Percentiles rank a stretch among this genome's conserved stretches.
Evolutionary conservation across 2,329 filamentous ascomycete genomes (phyloP).

Genomic region (Lasiodiplodia citricola): DNA sequence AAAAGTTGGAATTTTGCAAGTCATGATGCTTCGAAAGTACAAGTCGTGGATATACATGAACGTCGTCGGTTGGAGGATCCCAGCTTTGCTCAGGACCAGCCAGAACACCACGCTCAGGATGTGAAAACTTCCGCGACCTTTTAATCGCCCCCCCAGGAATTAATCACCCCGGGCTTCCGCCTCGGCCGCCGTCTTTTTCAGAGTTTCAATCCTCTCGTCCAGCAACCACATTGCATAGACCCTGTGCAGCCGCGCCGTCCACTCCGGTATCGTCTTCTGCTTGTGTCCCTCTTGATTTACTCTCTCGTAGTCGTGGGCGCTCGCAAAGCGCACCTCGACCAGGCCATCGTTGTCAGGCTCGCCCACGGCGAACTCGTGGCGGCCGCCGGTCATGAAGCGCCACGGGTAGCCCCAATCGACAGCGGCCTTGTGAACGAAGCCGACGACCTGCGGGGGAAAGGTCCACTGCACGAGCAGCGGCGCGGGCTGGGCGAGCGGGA

Average conservation of each 20-base stretch:
- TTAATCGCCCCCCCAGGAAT: no score
- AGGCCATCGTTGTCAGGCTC: not conserved
- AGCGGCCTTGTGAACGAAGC: not conserved
- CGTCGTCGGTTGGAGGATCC: no score
- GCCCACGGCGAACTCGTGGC: slow-evolving; percentile 19
- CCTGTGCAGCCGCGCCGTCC: slow-evolving; percentile 13
- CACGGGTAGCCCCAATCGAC: slow-evolving; percentile 21
- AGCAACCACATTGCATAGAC: slow-evolving; percentile 18
- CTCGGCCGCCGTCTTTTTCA: not conserved
- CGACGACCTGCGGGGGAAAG: not conserved
- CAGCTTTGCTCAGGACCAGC: no score
- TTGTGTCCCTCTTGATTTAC: slow-evolving; percentile 4
- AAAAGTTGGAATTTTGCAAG: no score
- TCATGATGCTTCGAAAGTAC: no score
- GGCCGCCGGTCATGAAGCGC: slow-evolving; percentile 22
- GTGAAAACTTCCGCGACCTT: no score
- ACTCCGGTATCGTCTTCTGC: slow-evolving; percentile 23
- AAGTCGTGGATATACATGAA: no score
- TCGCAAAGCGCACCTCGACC: slow-evolving; percentile 20
- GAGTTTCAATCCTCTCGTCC: slow-evolving; percentile 14
- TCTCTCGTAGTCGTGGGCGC: slow-evolving; percentile 21
- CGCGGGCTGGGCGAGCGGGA: not conserved
- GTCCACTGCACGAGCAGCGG: slow-evolving; percentile 19
- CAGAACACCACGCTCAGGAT: no score
- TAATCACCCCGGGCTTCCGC: not conserved